Base-by-base conservation (phyloP, 345 rosid genomes). In the Salix brachista region DNA sequence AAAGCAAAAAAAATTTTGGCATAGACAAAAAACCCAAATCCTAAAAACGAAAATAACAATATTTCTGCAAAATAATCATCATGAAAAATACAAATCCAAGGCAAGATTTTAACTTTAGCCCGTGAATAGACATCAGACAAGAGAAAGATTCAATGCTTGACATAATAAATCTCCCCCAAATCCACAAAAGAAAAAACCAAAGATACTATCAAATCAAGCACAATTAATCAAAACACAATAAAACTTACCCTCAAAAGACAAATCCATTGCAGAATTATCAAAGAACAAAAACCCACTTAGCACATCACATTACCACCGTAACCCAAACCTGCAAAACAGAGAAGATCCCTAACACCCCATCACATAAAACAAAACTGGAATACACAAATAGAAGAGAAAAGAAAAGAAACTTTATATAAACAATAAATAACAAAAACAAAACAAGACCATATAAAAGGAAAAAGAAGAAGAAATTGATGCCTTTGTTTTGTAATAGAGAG, bases 261-360 rank as follows among this genome's bases (percentile, higher is more conserved):
- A 80, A 80, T 86, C 89, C 75, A 83, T 82, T 58, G 71, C 67
- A 75, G 74, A 75, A 77, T 50, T 39, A 69, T 11, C n/a, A 50
- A 73, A 62, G 32, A 71, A 80, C 19, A 25, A 71, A 41, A 72
- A 72, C 78, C 76, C 68, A 50, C 10, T 69, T 78, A 66, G 85
- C 71, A 64, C 80, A 82, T 84, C 82, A 85, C 88, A 87, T 85
- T 89, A 69, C 84, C 61, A 83, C 67, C 82, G 70, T 79, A 83
- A 71, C 78, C 83, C 79, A 75, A 75, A 73, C 80, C 86, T 84
- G 84, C 82, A 72, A 78, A 78, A 28, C 30, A 36, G 19, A 61
- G 23, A 67, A 62, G 77, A 56, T 48, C 54, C 65, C 71, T 28
- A 39, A 65, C n/a, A 13, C 64, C 28, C 61, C 67, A 17, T 69